phyloP scores from a whole-genome alignment of 495 filamentous ascomycete genomes.

The Glonium stellatum region DNA sequence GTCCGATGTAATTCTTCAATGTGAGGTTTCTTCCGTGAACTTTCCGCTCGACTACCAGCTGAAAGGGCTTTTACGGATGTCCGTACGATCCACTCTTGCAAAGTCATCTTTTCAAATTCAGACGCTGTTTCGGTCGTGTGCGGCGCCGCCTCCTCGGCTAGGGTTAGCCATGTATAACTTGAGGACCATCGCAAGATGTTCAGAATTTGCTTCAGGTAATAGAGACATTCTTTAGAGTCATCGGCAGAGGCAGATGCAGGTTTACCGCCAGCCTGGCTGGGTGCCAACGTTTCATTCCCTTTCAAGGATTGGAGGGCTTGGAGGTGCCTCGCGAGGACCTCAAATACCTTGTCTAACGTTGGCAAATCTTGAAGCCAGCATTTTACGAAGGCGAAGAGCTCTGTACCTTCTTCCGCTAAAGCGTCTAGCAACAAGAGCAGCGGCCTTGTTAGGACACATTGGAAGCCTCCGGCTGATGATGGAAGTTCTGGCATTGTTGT shows the following conservation, averaged over 20 bases:
- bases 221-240: slow-evolving; percentile 68
- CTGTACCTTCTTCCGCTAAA: slow-evolving; percentile 62
- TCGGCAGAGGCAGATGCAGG: slow-evolving; percentile 40
- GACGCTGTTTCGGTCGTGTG: slow-evolving; percentile 29
- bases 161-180: slow-evolving; percentile 52
- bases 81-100: slow-evolving; percentile 57
- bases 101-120: slow-evolving; percentile 44
- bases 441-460: slow-evolving; percentile 72
- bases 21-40: background rate
- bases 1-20: slow-evolving; percentile 56
- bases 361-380: slow-evolving; percentile 75
- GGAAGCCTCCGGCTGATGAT: slow-evolving; percentile 44
- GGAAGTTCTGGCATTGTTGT: slow-evolving; percentile 29
- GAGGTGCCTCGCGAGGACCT: slow-evolving; percentile 15
- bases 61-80: slow-evolving; percentile 36
- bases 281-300: slow-evolving; percentile 23
- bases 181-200: slow-evolving; percentile 62
- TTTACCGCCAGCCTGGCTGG: background rate
- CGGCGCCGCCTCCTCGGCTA: slow-evolving; percentile 41
- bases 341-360: slow-evolving; percentile 50
- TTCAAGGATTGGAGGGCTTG: slow-evolving; percentile 23
- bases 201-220: slow-evolving; percentile 68
- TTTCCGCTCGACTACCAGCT: background rate
- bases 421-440: slow-evolving; percentile 78
- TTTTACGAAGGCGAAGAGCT: slow-evolving; percentile 66